Evolutionary conservation across 345 rosid genomes (phyloP).

Genomic region (Eucalyptus microcorys): DNA sequence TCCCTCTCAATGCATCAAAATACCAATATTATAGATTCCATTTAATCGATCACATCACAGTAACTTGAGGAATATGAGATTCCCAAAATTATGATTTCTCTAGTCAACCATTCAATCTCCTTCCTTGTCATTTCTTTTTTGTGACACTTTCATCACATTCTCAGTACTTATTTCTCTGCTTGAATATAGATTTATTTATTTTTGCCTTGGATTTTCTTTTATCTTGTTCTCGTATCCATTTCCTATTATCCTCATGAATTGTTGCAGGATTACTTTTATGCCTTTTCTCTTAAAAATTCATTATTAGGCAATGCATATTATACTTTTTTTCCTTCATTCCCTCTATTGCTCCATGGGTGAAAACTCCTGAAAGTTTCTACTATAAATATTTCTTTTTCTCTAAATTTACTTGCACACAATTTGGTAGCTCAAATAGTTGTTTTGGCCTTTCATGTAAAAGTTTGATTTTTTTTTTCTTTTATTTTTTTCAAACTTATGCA

Average conservation of each 20-base stretch:
- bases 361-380: neutral
- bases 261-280: neutral
- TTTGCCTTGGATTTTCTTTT: neutral
- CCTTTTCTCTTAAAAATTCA: neutral
- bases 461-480: too few relatives aligned
- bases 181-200: neutral
- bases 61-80: too few relatives aligned
- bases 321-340: neutral
- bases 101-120: neutral
- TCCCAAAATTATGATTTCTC: neutral
- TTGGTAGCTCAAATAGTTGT: neutral
- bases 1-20: too few relatives aligned
- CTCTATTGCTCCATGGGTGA: neutral
- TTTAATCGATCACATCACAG: fast-evolving
- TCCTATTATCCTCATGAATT: neutral
- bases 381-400: too few relatives aligned
- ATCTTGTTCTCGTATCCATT: neutral
- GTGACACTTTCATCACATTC: neutral
- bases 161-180: neutral
- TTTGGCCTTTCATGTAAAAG: neutral
- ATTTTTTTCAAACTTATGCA: too few relatives aligned
- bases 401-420: neutral
- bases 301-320: neutral
- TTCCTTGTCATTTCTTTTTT: neutral
- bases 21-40: too few relatives aligned